Evolutionary conservation across 371 early-diverging fungal genomes (phyloP).

Genomic region (Mucor irregularis): DNA sequence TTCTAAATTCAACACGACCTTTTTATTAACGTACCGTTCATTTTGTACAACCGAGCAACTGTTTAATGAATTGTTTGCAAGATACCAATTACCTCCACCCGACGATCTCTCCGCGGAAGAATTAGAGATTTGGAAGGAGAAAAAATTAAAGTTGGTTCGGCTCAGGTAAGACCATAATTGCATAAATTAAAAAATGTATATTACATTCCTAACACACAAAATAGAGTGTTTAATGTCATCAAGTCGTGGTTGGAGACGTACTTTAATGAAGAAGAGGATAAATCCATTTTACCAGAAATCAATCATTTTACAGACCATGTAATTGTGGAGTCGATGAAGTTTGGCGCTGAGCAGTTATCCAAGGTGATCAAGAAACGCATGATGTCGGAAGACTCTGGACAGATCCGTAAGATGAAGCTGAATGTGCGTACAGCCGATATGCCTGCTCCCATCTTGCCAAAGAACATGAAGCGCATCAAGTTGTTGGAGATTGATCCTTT

Average conservation of each 20-base stretch:
- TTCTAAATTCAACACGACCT: conserved; percentile 77
- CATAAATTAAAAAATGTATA: neutral
- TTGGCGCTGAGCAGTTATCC: conserved; percentile 72
- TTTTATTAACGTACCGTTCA: conserved; percentile 89
- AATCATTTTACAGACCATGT: conserved; percentile 74
- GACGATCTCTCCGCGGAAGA: conserved; percentile 66
- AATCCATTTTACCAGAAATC: conserved; percentile 62
- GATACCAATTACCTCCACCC: conserved; percentile 79
- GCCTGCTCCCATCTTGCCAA: conserved; percentile 73
- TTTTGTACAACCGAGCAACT: conserved; percentile 79
- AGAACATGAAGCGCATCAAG: conserved; percentile 58
- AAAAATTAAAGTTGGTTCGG: conserved; percentile 84
- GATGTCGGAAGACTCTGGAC: conserved; percentile 57
- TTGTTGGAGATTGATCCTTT: conserved; percentile 79
- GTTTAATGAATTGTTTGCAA: conserved; percentile 66
- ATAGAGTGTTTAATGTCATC: conserved; percentile 85
- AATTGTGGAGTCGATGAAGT: conserved; percentile 73
- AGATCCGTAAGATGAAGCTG: conserved; percentile 68
- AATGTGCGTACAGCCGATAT: conserved; percentile 65
- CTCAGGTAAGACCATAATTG: conserved; percentile 49
- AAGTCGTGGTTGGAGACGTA: conserved; percentile 90
- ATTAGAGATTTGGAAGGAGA: conserved; percentile 78
- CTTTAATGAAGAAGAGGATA: conserved; percentile 79
- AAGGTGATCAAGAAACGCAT: conserved; percentile 74
- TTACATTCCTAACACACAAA: neutral